Evolutionary conservation across 2,329 filamentous ascomycete species (phyloP), one percentile per base, ranked within the genome.

Genomic region (Escovopsis sp.): DNA sequence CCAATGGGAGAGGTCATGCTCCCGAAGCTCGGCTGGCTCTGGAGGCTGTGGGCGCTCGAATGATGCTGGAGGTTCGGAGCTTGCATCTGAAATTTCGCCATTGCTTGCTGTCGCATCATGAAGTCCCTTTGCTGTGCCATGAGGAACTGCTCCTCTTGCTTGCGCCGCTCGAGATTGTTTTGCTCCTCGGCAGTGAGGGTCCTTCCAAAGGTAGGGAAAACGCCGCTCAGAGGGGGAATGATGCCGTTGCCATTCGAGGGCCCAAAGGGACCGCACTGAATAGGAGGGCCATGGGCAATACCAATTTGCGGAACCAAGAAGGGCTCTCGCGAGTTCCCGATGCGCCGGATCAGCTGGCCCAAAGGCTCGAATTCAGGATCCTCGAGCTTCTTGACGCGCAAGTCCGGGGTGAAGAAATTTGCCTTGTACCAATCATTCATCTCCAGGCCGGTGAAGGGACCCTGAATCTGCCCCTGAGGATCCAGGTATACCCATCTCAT

Each of bases 341-440:
- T 98, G 30, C 89, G 81, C 35, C 91, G 74, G 48, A 98, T 95
- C 20, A 98, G 75, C 60, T 96, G 88, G 3, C 89, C 91, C 9
- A 98, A 67, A 11, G 89, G 91, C 60, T 98, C 91, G 53, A 95
- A 98, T 39, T 98, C 89, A 0, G 72, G 69, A 54, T 98, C 91
- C 57, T 98, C 91, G 5, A 89, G 70, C 58, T 94, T 94, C 66
- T 93, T 95, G 29, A 98, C 91, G 35, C 93, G 77, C 15, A 98
- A 70, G 52, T 98, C 89, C 0, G 89, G 81, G 0, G 86, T 94
- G 63, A 98, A 98, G 65, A 96, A 98, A 37, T 89, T 88, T 32
- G 88, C 89, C 60, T 96, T 96, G 65, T 96, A 98, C 91, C 91
- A 98, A 53, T 98, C 93, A 51, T 98, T 93, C 91, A 98, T 98